Evolutionary conservation across 257 asterid species (phyloP), one percentile per base, ranked within the genome.

Genomic region (Solanum rostratum): DNA sequence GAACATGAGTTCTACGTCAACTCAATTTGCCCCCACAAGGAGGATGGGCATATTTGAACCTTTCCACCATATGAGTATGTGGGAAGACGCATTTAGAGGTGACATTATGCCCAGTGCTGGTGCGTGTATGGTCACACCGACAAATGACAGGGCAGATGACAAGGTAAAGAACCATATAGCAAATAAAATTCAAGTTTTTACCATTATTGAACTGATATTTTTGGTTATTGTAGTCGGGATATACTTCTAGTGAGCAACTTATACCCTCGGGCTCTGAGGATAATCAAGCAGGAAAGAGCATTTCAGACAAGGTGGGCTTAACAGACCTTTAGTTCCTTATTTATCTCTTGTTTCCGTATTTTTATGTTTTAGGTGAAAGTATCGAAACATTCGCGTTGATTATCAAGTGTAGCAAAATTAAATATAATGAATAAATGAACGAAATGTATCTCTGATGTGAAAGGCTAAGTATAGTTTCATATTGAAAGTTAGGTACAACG

Each of bases 11-110:
- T 90, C 94, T 73, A 91, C 97, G 13, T 87, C 93, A 10, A 81
- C 95, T 49, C 95, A 94, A 65, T 96, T 93, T 73, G 94, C 95
- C 27, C 91, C 95, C 3, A 84, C 97, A 22, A 89, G 94, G 82
- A 88, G 95, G 86, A 91, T 96, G 89, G 91, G 92, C 0, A 80
- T 93, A 39, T 91, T 88, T 62, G 98, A 94, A 76, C 91, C 98
- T 1, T 85, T 93, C 85, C 94, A 90, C 88, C 97, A 92, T 43
- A 90, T 96, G 27, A 87, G 92, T 90, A 89, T 92, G 95, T 96
- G 98, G 99, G 98, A 92, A 10, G 98, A 92, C 24, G 5, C 93
- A 8, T 91, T 90, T 39, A 91, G 89, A 49, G 92, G 89, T 41
- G 89, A 88, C 45, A 88, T 92, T 50, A 90, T 89, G 88, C 91